Base-by-base conservation (phyloP, 2,329 filamentous ascomycete species). In the Trichoderma cornu-damae region DNA sequence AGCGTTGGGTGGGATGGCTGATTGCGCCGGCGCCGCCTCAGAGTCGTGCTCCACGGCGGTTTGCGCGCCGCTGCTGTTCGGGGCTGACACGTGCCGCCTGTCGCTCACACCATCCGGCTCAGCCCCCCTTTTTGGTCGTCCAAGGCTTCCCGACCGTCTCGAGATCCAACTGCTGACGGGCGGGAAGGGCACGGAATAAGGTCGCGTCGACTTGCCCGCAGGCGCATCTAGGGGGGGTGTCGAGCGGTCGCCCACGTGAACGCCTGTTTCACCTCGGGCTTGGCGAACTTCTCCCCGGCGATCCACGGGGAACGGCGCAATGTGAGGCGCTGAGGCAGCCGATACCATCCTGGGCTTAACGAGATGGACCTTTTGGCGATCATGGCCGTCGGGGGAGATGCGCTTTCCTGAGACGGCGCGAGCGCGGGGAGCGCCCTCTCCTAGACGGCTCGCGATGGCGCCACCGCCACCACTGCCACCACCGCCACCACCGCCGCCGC, bases 101-200 rank as follows among this genome's bases (percentile, higher is more conserved):
- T 72, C 73, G 59, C 72, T 74, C 64, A 71, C 73, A 62, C 65
- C 70, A 63, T 69, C 73, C 22, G 71, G 67, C 53, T 76, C 73
- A 60, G 72, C 70, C 59, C 73, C 75, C 59, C 79, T 76, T 69
- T 83, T 85, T 28, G 76, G 71, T 20, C 79, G 78, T 48, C 81
- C 78, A 53, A 85, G 66, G 69, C 83, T 86, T 55, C 80, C 78
- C 7, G 72, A 69, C 4, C 77, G 75, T 66, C 73, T 79, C 32
- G 79, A 72, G 61, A 84, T 79, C 81, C 82, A 85, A 49, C 72
- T 79, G 49, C 72, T 75, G 14, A 82, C 76, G 1, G 82, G 80
- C 59, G 75, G 75, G 59, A 86, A 82, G 55, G 83, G 81, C 75
- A 83, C 79, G 14, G 84, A 85, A 24, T 82, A 72, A 14, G 83